Evolutionary conservation across 2,329 filamentous ascomycete genomes (phyloP).

Genomic region (Salinomyces thailandicus): DNA sequence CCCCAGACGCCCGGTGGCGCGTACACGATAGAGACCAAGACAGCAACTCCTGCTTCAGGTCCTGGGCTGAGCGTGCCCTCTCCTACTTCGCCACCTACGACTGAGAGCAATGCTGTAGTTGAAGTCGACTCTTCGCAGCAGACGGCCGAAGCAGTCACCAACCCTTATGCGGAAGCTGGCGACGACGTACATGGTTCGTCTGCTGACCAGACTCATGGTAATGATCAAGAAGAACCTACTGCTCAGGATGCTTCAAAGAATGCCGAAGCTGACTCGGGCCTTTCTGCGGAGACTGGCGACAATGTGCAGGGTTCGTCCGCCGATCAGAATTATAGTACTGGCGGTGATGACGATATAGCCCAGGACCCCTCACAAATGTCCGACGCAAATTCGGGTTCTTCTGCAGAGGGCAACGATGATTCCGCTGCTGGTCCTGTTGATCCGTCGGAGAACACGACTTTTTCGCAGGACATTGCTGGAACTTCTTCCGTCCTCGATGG

Average conservation of each 20-base stretch:
- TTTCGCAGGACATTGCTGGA: too few relatives aligned
- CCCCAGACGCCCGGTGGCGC: constrained; percentile 2
- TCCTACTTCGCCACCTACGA: neutral
- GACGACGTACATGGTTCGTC: neutral
- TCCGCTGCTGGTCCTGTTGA: too few relatives aligned
- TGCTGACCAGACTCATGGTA: too few relatives aligned
- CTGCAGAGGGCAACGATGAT: too few relatives aligned
- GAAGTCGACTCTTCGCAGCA: neutral
- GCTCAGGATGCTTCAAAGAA: neutral
- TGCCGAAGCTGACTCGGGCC: neutral
- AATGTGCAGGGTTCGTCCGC: too few relatives aligned
- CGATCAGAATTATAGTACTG: too few relatives aligned
- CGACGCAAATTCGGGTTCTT: too few relatives aligned
- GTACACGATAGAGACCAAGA: neutral
- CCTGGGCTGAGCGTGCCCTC: neutral
- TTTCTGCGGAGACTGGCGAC: too few relatives aligned
- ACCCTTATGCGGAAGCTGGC: neutral
- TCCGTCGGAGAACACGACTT: too few relatives aligned
- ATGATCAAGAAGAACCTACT: neutral
- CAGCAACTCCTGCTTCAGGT: constrained; percentile 1
- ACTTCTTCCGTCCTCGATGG: too few relatives aligned
- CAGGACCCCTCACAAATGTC: too few relatives aligned
- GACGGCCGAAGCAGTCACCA: neutral
- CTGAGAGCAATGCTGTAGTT: neutral
- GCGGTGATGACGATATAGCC: too few relatives aligned